Conservation (phyloP, 2,329 filamentous ascomycete genomes). For the Botryotinia convoluta region DNA sequence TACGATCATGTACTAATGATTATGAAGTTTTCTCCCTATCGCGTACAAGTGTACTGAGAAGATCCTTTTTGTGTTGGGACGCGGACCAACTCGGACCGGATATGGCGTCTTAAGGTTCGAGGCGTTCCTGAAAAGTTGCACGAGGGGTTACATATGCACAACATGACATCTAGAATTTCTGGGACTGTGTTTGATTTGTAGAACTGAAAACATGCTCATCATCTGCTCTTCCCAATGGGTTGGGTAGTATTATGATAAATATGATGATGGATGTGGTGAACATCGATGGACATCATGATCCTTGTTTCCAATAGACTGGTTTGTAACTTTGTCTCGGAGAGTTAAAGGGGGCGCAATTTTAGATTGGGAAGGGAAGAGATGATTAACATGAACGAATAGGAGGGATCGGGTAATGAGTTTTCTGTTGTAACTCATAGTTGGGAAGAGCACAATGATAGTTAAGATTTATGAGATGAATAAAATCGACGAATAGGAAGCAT, state of each 20-base stretch:
- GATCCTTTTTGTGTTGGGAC: background rate
- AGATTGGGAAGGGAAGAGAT: background rate
- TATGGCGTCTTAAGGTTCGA: conserved; percentile 3
- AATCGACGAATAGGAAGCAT: background rate
- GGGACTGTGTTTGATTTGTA: background rate
- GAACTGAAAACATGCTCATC: conserved; percentile 2
- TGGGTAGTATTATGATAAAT: background rate
- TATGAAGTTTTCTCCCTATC: background rate
- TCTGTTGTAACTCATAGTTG: background rate
- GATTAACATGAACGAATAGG: background rate
- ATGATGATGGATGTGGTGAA: background rate
- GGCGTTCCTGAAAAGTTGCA: conserved; percentile 10
- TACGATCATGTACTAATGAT: background rate
- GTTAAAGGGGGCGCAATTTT: background rate
- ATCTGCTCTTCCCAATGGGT: background rate
- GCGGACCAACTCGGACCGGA: background rate
- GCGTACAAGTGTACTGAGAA: background rate
- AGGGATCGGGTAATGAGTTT: background rate
- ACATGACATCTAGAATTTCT: conserved; percentile 10
- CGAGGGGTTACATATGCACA: background rate
- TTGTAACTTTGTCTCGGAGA: background rate
- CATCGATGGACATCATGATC: background rate
- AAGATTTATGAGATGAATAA: background rate
- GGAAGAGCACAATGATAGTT: background rate
- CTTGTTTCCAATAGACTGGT: background rate